phyloP scores from a whole-genome alignment of 2,329 filamentous ascomycete genomes.

The Pseudogymnoascus verrucosus region DNA sequence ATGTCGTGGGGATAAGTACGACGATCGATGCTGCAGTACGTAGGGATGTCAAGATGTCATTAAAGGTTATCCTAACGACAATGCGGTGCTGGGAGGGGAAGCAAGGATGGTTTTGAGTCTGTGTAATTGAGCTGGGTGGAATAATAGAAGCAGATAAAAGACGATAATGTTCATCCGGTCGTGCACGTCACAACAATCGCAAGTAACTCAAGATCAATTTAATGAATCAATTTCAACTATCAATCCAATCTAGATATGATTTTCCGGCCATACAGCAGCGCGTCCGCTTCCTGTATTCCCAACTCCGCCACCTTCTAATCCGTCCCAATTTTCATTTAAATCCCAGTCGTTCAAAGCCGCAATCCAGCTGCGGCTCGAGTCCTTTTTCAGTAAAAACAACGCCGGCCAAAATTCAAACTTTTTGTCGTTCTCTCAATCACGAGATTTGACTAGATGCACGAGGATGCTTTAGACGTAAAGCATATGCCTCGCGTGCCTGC shows the following conservation, averaged over 20 bases:
- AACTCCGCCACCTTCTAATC: background rate
- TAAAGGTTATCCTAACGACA: background rate
- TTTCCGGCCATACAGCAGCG: constrained; percentile 6
- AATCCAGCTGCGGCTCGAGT: background rate
- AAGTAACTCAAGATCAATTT: background rate
- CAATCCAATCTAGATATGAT: background rate
- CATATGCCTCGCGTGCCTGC: constrained; percentile 13
- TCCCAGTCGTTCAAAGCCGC: background rate
- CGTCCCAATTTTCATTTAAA: background rate
- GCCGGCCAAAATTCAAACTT: constrained; percentile 6
- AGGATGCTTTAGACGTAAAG: background rate
- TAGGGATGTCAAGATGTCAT: background rate
- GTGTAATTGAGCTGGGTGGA: too few species aligned
- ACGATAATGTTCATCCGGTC: background rate
- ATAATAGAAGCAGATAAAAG: background rate
- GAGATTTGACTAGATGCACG: background rate
- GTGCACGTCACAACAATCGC: background rate
- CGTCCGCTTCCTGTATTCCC: constrained; percentile 4
- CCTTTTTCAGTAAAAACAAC: background rate
- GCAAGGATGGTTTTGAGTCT: background rate
- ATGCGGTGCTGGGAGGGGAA: background rate
- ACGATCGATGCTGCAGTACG: background rate
- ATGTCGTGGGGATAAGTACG: background rate
- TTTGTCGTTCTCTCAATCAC: constrained; percentile 3
- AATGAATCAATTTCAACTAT: background rate